phyloP scores from a whole-genome alignment of 306 rosid species.

The Prunus kanzakura region DNA sequence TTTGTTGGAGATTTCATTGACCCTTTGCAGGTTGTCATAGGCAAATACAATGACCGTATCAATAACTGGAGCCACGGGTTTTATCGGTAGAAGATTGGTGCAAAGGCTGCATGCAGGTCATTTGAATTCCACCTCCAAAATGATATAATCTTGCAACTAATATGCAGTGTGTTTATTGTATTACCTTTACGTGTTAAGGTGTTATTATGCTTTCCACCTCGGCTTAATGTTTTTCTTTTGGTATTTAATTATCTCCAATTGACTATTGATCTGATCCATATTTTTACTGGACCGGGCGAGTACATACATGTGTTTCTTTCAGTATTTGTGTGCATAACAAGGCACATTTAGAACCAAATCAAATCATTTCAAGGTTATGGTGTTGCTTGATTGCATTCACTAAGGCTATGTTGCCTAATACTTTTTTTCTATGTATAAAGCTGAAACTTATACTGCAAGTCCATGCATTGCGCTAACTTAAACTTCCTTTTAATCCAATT shows the following conservation, averaged over 20 bases:
- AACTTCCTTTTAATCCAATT: not conserved
- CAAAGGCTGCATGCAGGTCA: slow-evolving; percentile 86
- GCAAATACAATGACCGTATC: slow-evolving; percentile 67
- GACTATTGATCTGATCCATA: not conserved
- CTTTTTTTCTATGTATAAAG: not conserved
- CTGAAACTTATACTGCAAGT: slow-evolving; percentile 11
- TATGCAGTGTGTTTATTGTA: not conserved
- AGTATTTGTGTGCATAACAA: not conserved
- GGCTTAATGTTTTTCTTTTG: not conserved
- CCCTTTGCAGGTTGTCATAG: slow-evolving; percentile 39
- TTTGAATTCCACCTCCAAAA: slow-evolving; percentile 7
- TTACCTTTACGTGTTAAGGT: not conserved
- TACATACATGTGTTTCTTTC: not conserved
- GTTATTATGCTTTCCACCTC: not conserved
- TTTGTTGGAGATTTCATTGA: slow-evolving; percentile 37
- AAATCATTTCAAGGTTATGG: not conserved
- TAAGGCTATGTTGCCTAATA: slow-evolving; percentile 13
- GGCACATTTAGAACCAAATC: slow-evolving; percentile 1
- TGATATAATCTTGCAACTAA: not conserved
- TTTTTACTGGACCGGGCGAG: not conserved
- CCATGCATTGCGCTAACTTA: not conserved
- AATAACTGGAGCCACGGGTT: slow-evolving; percentile 96
- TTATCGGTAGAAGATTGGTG: slow-evolving; percentile 87
- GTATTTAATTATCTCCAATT: not conserved
- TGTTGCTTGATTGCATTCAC: slow-evolving; percentile 20